Evolutionary conservation across 768 basidiomycete species (phyloP).

Genomic region (Pleurotus pulmonarius): DNA sequence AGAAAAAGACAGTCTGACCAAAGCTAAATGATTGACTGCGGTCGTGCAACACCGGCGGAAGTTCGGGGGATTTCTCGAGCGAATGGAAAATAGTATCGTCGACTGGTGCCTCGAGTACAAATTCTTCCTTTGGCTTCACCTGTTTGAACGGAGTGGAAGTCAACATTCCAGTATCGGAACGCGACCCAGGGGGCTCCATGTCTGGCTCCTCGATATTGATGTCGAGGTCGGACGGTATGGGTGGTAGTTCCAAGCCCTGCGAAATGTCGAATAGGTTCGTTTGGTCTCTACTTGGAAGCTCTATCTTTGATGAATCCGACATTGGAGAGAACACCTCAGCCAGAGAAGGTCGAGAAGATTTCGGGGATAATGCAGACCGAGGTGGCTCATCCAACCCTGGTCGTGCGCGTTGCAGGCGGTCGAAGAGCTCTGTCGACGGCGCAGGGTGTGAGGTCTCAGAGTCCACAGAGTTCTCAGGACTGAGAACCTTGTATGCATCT

Average conservation of each 20-base stretch:
- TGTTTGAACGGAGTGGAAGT: constrained; percentile 46
- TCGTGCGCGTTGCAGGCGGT: constrained; percentile 24
- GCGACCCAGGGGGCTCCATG: constrained; percentile 11
- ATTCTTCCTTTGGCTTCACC: constrained; percentile 28
- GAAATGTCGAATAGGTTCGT: constrained; percentile 60
- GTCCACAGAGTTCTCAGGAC: constrained; percentile 56
- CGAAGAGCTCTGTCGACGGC: constrained; percentile 23
- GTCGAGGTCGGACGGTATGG: constrained; percentile 36
- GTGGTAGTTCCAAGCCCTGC: constrained; percentile 46
- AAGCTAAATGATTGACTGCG: constrained; percentile 69
- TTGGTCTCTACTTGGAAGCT: constrained; percentile 39
- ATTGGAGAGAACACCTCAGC: constrained; percentile 51
- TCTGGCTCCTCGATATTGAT: constrained; percentile 27
- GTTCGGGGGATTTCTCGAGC: constrained; percentile 32
- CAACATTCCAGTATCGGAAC: constrained; percentile 18
- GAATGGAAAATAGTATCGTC: constrained; percentile 47
- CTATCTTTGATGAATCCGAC: constrained; percentile 18
- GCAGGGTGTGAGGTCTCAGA: constrained; percentile 29
- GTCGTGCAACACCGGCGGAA: constrained; percentile 39
- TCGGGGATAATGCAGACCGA: constrained; percentile 28
- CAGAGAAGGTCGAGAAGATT: constrained; percentile 38
- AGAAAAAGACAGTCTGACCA: constrained; percentile 61
- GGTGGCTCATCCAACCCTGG: constrained; percentile 23
- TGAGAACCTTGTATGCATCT: constrained; percentile 62
- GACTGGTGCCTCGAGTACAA: constrained; percentile 11